These are phyloP conservation scores for Trichoderma sp. DNA, from an alignment of 2,329 filamentous ascomycete species.

Conservation along the genomic window DNA sequence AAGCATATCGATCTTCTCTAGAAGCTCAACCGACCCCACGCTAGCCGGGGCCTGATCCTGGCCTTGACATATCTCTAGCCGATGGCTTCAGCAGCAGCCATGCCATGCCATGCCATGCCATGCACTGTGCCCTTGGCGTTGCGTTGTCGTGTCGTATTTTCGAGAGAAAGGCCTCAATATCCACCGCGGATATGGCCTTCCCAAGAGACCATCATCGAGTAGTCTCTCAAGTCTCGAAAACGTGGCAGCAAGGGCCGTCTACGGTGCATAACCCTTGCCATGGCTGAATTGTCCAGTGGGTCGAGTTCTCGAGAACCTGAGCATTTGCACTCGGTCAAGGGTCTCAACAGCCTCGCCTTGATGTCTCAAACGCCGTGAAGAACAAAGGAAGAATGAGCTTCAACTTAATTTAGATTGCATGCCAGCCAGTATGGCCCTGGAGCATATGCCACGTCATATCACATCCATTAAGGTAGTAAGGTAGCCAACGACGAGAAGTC, in stretches of 20 bases:
- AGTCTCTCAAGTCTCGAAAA: not conserved
- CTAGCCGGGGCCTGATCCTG: conserved; percentile 21
- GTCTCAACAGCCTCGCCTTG: not conserved
- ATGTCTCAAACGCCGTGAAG: not conserved
- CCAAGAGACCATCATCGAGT: not conserved
- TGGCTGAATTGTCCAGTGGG: not conserved
- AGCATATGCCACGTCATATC: not conserved
- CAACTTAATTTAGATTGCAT: not conserved
- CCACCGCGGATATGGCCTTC: conserved; percentile 11
- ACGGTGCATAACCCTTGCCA: not conserved
- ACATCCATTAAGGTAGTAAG: not conserved
- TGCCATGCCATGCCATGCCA: not conserved
- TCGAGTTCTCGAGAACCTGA: not conserved
- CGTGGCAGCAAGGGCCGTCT: not conserved
- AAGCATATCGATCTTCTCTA: conserved; percentile 25
- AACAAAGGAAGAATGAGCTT: not conserved
- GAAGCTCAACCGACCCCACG: conserved; percentile 23
- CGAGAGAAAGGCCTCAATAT: not conserved
- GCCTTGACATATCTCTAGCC: conserved; percentile 8
- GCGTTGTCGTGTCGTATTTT: not conserved
- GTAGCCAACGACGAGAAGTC: not conserved
- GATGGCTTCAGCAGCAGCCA: not conserved
- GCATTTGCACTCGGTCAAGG: not conserved
- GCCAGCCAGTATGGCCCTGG: not conserved
- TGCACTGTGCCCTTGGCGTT: conserved; percentile 5